Evolutionary conservation across 2,329 filamentous ascomycete species (phyloP), one percentile per base, ranked within the genome.

Genomic region (Madurella fahalii): DNA sequence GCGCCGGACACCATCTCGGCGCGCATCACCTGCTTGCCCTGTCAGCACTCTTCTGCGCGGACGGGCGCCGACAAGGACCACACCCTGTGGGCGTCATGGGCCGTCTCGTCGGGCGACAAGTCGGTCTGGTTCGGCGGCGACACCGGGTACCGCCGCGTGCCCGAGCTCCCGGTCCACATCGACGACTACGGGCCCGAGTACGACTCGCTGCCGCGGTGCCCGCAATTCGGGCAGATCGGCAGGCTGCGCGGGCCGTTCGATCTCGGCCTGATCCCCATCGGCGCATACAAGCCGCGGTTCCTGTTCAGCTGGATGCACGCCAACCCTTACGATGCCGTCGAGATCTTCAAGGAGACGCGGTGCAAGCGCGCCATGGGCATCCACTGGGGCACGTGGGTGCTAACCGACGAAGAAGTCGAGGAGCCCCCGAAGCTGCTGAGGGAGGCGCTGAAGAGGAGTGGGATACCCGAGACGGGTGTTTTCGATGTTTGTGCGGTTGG

Each of bases 41-140:
- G 86, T 67, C 93, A 97, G 71, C 93, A 96, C 71, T 85, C 83
- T 4, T 89, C 84, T 1, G 86, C 85, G 5, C 78, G 92, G 40
- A 80, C 77, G 0, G 72, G 78, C 0, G 84, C 86, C 57, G 90
- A 96, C 72, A 83, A 82, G 59, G 81, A 83, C 58, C 80, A 79
- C 41, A 95, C 92, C 0, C 80, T 97, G 5, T 97, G 93, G 93
- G 84, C 86, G 43, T 92, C 87, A 11, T 97, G 92, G 91, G 85
- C 82, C 50, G 79, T 97, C 16, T 76, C 79, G 31, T 89, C 87
- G 0, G 86, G 84, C 18, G 83, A 81, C 16, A 86, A 85, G 64
- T 90, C 85, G n/a, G 82, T 96, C 40, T 96, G 85, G 77, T 96
- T 96, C 68, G 90, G 75, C 59, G 90, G 90, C 58, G 93, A 97